Evolutionary conservation across 2,329 filamentous ascomycete genomes (phyloP).

Genomic region (Myriosclerotinia curreyana): DNA sequence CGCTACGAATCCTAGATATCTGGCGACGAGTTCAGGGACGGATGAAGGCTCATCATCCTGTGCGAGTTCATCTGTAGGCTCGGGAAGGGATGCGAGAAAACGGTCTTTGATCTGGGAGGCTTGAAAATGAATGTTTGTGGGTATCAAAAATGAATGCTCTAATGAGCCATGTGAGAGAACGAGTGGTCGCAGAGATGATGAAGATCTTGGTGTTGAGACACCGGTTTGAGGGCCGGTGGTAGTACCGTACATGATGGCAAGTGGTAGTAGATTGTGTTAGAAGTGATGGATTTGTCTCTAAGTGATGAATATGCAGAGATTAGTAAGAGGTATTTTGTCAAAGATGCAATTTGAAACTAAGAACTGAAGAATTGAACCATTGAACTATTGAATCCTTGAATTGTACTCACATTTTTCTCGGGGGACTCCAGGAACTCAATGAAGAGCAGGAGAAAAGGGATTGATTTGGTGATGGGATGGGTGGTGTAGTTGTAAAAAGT

Average conservation of each 20-base stretch:
- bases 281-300: slow-evolving; percentile 19
- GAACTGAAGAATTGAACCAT: background rate
- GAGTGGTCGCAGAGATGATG: slow-evolving; percentile 85
- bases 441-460: slow-evolving; percentile 39
- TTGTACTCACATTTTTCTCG: slow-evolving; percentile 27
- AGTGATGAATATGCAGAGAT: slow-evolving; percentile 20
- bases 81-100: slow-evolving; percentile 80
- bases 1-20: slow-evolving; percentile 89
- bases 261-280: slow-evolving; percentile 7
- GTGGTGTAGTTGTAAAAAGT: slow-evolving; percentile 12
- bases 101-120: slow-evolving; percentile 90
- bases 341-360: background rate
- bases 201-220: slow-evolving; percentile 93
- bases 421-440: slow-evolving; percentile 39
- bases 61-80: slow-evolving; percentile 93
- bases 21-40: slow-evolving; percentile 82
- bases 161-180: slow-evolving; percentile 90
- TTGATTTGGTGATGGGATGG: background rate
- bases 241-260: slow-evolving; percentile 75
- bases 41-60: slow-evolving; percentile 99
- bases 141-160: slow-evolving; percentile 93
- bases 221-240: slow-evolving; percentile 85
- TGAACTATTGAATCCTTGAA: background rate
- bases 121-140: slow-evolving; percentile 93
- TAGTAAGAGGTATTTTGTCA: background rate